Conservation (phyloP, 768 basidiomycete genomes). For the Ramaria sp. region DNA sequence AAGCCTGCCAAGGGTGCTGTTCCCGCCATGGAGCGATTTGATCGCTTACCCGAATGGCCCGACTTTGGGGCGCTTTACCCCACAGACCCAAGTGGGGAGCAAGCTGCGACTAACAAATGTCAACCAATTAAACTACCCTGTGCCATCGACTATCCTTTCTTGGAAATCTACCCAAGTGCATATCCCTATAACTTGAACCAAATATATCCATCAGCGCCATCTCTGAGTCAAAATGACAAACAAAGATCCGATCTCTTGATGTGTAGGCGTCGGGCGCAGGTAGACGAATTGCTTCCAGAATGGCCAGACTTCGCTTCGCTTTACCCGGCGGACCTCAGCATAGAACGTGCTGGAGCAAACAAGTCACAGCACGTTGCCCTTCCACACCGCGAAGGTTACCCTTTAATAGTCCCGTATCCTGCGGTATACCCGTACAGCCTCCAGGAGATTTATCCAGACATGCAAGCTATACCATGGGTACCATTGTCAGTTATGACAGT, state of each 20-base stretch:
- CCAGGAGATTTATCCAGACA: background rate
- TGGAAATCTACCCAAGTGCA: slow-evolving; percentile 15
- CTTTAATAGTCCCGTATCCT: background rate
- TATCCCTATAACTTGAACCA: slow-evolving; percentile 30
- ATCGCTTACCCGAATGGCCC: background rate
- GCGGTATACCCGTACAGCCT: background rate
- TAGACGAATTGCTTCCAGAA: background rate
- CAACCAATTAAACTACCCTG: background rate
- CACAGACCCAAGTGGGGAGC: background rate
- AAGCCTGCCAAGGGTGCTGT: background rate
- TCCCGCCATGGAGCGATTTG: background rate
- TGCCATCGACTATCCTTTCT: background rate
- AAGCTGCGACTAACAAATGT: background rate
- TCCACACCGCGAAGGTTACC: background rate
- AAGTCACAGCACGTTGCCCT: background rate
- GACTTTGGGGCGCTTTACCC: slow-evolving; percentile 1
- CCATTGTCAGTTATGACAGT: background rate
- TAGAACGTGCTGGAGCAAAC: background rate
- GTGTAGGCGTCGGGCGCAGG: background rate
- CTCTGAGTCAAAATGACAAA: slow-evolving; percentile 30
- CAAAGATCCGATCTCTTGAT: background rate
- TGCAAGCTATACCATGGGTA: background rate
- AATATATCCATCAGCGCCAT: slow-evolving; percentile 23
- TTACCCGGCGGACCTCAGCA: background rate
- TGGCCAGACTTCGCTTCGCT: slow-evolving; percentile 1